Evolutionary conservation across 2,329 filamentous ascomycete species (phyloP).

Genomic region (Aureobasidium sp.): DNA sequence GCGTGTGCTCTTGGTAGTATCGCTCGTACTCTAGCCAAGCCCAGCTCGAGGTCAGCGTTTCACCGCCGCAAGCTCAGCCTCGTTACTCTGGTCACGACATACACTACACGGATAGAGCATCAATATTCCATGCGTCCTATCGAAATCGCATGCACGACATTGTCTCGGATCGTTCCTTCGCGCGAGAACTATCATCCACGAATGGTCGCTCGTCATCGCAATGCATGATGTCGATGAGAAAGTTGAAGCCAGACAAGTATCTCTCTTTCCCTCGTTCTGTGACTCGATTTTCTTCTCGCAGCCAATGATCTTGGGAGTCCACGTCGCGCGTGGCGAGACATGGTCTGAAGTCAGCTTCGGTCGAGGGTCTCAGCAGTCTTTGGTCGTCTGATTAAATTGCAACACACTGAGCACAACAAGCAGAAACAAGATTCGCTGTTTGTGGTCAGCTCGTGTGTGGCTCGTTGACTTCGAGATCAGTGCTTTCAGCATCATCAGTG

Average conservation of each 20-base stretch:
- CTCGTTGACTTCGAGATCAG: too few species aligned
- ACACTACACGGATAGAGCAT: not conserved
- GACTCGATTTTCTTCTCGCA: not conserved
- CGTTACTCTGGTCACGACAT: not conserved
- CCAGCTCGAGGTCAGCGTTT: not conserved
- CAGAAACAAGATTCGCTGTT: not conserved
- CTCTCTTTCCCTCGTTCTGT: not conserved
- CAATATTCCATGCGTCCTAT: not conserved
- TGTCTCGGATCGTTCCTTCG: not conserved
- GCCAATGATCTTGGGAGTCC: too few species aligned
- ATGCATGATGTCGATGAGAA: too few species aligned
- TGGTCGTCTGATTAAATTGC: too few species aligned
- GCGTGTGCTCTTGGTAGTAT: not conserved
- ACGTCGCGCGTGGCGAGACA: too few species aligned
- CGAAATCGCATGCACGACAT: not conserved
- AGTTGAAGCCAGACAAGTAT: not conserved
- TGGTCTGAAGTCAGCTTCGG: too few species aligned
- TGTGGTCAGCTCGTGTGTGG: not conserved
- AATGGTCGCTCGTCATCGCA: not conserved
- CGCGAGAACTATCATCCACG: conserved; percentile 1
- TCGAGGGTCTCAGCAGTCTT: too few species aligned
- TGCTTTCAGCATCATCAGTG: not conserved
- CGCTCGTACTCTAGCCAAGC: not conserved
- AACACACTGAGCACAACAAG: not conserved
- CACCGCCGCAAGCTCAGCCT: not conserved